Conservation (phyloP, 1,284 basidiomycete species). For the Trichosporon sp. region DNA sequence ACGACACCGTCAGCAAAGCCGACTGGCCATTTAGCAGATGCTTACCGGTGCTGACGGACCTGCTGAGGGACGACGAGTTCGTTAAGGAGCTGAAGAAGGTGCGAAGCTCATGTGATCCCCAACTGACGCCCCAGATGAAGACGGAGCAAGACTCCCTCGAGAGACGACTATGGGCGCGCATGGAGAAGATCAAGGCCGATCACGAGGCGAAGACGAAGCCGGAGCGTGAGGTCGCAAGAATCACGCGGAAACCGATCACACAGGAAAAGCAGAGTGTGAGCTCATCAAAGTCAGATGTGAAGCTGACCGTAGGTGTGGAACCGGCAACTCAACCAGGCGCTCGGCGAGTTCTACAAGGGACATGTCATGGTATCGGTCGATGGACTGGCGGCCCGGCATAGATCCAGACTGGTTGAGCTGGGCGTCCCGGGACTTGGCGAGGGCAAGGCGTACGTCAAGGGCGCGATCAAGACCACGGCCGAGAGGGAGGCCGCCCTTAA, state of each 20-base stretch:
- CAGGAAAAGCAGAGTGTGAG: slow-evolving; percentile 32
- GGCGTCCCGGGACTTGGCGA: slow-evolving; percentile 39
- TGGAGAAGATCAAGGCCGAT: slow-evolving; percentile 42
- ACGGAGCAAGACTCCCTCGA: slow-evolving; percentile 43
- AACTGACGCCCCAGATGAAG: slow-evolving; percentile 40
- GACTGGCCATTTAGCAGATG: slow-evolving; percentile 31
- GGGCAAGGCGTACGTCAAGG: slow-evolving; percentile 8
- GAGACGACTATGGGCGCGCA: slow-evolving; percentile 40
- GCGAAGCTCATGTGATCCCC: not conserved
- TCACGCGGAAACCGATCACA: slow-evolving; percentile 32
- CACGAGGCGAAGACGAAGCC: slow-evolving; percentile 28
- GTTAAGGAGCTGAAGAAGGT: slow-evolving; percentile 40
- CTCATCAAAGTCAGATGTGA: not conserved
- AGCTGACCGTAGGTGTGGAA: slow-evolving; percentile 29
- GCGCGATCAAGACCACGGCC: not conserved
- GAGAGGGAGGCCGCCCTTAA: slow-evolving; percentile 9
- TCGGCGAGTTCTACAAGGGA: slow-evolving; percentile 29
- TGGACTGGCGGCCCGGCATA: slow-evolving; percentile 33
- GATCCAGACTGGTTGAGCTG: slow-evolving; percentile 29
- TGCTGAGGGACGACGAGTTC: slow-evolving; percentile 37
- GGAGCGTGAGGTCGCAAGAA: slow-evolving; percentile 38
- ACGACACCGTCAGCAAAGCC: slow-evolving; percentile 8
- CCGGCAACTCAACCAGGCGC: slow-evolving; percentile 12
- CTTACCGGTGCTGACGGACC: slow-evolving; percentile 33
- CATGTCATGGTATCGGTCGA: slow-evolving; percentile 34